Conservation (phyloP, 1,139 yeast species). For the Pichia sp. region DNA sequence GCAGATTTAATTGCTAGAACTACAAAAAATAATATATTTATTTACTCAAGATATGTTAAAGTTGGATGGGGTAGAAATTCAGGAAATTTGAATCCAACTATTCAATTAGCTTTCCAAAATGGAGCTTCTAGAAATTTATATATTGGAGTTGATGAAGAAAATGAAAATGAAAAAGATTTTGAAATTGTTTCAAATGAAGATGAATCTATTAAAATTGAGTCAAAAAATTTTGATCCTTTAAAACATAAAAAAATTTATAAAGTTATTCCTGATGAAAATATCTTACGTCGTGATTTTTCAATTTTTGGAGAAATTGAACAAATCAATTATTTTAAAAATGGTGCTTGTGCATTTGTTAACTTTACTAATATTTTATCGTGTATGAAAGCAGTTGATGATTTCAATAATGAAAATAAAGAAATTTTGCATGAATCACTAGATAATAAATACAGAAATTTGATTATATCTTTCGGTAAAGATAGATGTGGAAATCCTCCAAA, state of each 20-base stretch:
- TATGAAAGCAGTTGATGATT: conserved; percentile 72
- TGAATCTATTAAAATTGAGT: too few relatives aligned
- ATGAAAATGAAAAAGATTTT: conserved; percentile 18
- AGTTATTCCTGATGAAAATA: conserved; percentile 47
- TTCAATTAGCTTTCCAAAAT: conserved; percentile 73
- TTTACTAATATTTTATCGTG: conserved; percentile 85
- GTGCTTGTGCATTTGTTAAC: conserved; percentile 88
- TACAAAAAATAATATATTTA: conserved; percentile 62
- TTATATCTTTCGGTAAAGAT: conserved; percentile 86
- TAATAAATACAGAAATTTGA: conserved; percentile 40
- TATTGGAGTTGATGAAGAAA: conserved; percentile 60
- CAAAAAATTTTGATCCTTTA: too few relatives aligned
- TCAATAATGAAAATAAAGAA: conserved; percentile 38
- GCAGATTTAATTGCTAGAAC: conserved; percentile 75
- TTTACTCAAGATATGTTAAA: conserved; percentile 74
- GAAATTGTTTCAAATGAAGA: conserved; percentile 1
- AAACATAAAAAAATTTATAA: conserved; percentile 10
- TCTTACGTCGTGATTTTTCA: conserved; percentile 66
- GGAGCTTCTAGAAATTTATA: conserved; percentile 93
- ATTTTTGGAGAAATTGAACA: conserved; percentile 92
- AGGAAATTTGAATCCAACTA: conserved; percentile 78
- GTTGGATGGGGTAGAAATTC: conserved; percentile 98
- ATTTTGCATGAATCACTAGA: conserved; percentile 33
- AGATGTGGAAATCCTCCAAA: conserved; percentile 85
- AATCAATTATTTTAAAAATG: conserved; percentile 76